A percentile compares a stretch with the other conserved stretches of the same genome.
Conservation (phyloP, 768 basidiomycete species). For the Xerocomellus intermedius region DNA sequence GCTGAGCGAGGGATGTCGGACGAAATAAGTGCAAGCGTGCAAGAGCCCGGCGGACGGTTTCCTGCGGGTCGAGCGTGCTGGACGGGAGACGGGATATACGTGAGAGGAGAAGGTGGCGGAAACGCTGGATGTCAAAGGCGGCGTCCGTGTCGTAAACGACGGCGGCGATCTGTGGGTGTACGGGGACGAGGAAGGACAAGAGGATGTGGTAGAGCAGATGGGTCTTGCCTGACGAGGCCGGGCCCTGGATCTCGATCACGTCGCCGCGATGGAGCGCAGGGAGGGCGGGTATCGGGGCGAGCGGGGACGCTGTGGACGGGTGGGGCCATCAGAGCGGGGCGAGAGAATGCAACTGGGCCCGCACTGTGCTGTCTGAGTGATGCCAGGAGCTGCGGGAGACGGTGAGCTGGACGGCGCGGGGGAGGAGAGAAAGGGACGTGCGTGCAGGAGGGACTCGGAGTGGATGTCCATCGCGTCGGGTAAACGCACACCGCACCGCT, state of each 20-base stretch:
- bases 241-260: constrained; percentile 75
- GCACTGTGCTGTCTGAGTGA: constrained; percentile 41
- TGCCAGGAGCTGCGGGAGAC: constrained; percentile 42
- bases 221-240: constrained; percentile 73
- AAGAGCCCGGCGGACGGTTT: constrained; percentile 42
- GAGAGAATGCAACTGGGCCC: not conserved
- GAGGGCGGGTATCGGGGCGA: constrained; percentile 14
- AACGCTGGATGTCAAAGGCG: constrained; percentile 56
- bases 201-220: constrained; percentile 71
- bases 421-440: constrained; percentile 15
- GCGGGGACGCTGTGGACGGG: constrained; percentile 34
- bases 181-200: constrained; percentile 56
- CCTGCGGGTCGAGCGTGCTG: constrained; percentile 20
- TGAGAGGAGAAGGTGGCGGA: constrained; percentile 50
- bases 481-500: not conserved
- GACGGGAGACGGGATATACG: constrained; percentile 39
- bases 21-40: constrained; percentile 63
- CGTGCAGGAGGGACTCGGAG: constrained; percentile 36
- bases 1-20: constrained; percentile 63
- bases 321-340: constrained; percentile 11
- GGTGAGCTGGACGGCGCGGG: constrained; percentile 5
- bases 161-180: constrained; percentile 52
- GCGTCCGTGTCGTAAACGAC: constrained; percentile 71
- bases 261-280: constrained; percentile 50
- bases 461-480: constrained; percentile 7